Evolutionary conservation across 2,329 filamentous ascomycete genomes (phyloP).

Genomic region (Beauveria medogensis): DNA sequence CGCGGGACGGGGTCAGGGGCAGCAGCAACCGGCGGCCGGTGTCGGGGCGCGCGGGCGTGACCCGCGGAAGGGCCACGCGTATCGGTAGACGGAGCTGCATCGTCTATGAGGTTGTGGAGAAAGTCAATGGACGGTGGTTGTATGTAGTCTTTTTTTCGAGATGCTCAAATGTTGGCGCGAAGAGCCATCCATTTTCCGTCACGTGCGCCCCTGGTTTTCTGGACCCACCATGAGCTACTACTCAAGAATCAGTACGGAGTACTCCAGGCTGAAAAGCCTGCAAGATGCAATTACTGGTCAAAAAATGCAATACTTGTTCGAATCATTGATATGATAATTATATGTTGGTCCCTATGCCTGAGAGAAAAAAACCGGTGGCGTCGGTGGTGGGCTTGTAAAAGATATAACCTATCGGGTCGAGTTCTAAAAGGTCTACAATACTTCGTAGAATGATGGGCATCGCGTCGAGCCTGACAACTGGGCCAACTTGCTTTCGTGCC

Average conservation of each 20-base stretch:
- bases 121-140: constrained; percentile 14
- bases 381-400: no score
- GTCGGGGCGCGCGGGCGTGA: constrained; percentile 22
- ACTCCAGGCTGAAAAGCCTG: no score
- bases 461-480: no score
- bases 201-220: constrained; percentile 2
- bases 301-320: no score
- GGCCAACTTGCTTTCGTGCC: no score
- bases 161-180: constrained; percentile 5
- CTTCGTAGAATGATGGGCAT: no score
- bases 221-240: not conserved
- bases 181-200: not conserved
- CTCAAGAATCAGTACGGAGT: no score
- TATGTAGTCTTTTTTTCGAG: not conserved
- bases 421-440: no score
- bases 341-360: no score
- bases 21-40: constrained; percentile 33
- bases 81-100: constrained; percentile 40
- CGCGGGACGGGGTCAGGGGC: constrained; percentile 37
- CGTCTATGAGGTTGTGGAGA: constrained; percentile 16
- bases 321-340: no score
- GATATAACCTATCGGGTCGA: no score
- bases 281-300: not conserved
- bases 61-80: constrained; percentile 35
- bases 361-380: no score